Base-by-base conservation (phyloP, 2,329 filamentous ascomycete genomes). In the Apiospora phragmitis region DNA sequence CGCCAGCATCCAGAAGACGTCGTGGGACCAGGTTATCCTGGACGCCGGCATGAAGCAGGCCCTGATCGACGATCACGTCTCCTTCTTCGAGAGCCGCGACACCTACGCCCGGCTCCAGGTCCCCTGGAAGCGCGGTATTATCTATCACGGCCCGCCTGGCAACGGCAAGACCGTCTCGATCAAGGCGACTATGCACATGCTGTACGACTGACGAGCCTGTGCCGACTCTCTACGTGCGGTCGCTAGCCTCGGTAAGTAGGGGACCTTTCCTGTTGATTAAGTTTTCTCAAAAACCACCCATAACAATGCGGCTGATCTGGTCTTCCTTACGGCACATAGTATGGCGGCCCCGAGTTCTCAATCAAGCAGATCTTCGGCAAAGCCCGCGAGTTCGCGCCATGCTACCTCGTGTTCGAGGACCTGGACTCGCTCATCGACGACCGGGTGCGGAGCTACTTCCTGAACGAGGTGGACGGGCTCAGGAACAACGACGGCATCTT, bases 401-500 rank as follows among this genome's bases (percentile, higher is more conserved):
- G 91, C 80, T 88, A 92, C 72, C 85, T 93, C 4, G 88, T 93
- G 51, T 91, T 93, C 71, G 92, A 93, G 78, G 92, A 93, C 73
- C 85, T 93, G 6, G 92, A 93, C 77, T 90, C 87, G 11, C 86
- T 93, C 43, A 87, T 93, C 62, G 85, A 84, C 14, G 87, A 90
- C 69, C 73, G 77, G 1, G 88, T 91, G 18, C 85, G 91, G 38
- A 89, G 86, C 68, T 93, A 92, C 82, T 93, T 93, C 80, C 83
- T 93, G 66, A 93, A 93, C 77, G 90, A 93, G 79, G 88, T 93
- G 3, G 91, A 93, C 72, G 91, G 91, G 0, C 86, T 93, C 14
- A 88, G 89, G 74, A 87, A 85, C 73, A 93, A 93, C 73, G 89
- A 93, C 73, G 91, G 91, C 14, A 92, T 93, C 68, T 87, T 93